Percentiles rank a stretch among this genome's conserved stretches.
These are phyloP conservation scores for Xylaria telfairii DNA, from an alignment of 495 filamentous ascomycete species.

Conservation along the genomic window DNA sequence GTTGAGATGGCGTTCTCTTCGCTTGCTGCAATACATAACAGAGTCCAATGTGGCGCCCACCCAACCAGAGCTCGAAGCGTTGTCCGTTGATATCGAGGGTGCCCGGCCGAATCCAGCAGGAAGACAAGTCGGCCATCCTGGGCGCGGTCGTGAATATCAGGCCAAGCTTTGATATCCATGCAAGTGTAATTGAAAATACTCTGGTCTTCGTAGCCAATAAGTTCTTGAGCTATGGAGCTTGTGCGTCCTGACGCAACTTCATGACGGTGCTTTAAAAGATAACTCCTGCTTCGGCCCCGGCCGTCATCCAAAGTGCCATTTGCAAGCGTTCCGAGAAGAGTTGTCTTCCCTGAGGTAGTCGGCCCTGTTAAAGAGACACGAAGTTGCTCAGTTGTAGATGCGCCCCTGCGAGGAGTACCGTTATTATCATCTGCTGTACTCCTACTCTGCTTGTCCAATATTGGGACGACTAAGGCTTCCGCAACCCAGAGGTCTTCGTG, in stretches of 20 bases:
- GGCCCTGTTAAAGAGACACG: slow-evolving; percentile 90
- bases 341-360: slow-evolving; percentile 93
- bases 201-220: slow-evolving; percentile 78
- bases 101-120: slow-evolving; percentile 88
- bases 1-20: slow-evolving; percentile 59
- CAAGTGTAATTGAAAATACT: slow-evolving; percentile 85
- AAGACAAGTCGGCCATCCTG: slow-evolving; percentile 79
- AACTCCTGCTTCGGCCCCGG: slow-evolving; percentile 83
- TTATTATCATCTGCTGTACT: slow-evolving; percentile 22
- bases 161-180: slow-evolving; percentile 89
- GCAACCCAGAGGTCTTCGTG: slow-evolving; percentile 80
- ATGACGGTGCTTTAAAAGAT: slow-evolving; percentile 90
- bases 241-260: slow-evolving; percentile 91
- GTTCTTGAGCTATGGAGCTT: slow-evolving; percentile 89
- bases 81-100: slow-evolving; percentile 84
- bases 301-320: slow-evolving; percentile 91
- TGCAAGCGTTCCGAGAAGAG: slow-evolving; percentile 84
- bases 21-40: slow-evolving; percentile 87
- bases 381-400: slow-evolving; percentile 70
- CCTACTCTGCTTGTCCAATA: slow-evolving; percentile 36
- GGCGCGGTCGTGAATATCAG: slow-evolving; percentile 85
- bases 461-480: slow-evolving; percentile 67
- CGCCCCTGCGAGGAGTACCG: slow-evolving; percentile 34
- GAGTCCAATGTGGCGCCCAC: slow-evolving; percentile 93
- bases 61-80: slow-evolving; percentile 87